phyloP scores from a whole-genome alignment of 495 filamentous ascomycete species.

The Hapsidospora chrysogenum region DNA sequence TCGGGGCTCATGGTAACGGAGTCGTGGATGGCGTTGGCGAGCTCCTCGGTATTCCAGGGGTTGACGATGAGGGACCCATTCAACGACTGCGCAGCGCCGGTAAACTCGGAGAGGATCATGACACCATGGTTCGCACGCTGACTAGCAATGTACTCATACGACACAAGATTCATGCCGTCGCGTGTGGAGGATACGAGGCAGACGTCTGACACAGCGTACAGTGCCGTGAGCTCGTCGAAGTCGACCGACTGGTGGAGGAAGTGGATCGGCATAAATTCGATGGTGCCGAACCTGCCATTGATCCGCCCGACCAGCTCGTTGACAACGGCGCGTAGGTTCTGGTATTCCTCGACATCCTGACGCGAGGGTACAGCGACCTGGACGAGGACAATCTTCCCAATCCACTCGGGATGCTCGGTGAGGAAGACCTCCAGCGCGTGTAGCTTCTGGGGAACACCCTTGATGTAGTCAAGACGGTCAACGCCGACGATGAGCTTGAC shows the following conservation, averaged over 20 bases:
- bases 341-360: conserved; percentile 91
- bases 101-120: conserved; percentile 85
- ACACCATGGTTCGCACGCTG: conserved; percentile 71
- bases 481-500: conserved; percentile 86
- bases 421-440: conserved; percentile 84
- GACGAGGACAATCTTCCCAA: conserved; percentile 79
- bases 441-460: conserved; percentile 88
- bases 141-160: conserved; percentile 88
- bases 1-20: conserved; percentile 76
- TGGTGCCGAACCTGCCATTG: conserved; percentile 82
- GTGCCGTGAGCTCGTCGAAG: conserved; percentile 79
- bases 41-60: conserved; percentile 78
- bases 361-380: conserved; percentile 87
- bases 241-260: conserved; percentile 98
- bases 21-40: conserved; percentile 70
- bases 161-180: conserved; percentile 97
- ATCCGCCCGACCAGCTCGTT: conserved; percentile 84
- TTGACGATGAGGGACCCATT: conserved; percentile 80
- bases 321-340: conserved; percentile 78
- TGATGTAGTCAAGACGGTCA: conserved; percentile 89
- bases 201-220: conserved; percentile 80
- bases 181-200: conserved; percentile 80
- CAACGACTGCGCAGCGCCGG: conserved; percentile 74
- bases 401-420: conserved; percentile 80
- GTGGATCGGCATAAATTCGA: conserved; percentile 87